These are phyloP conservation scores for Ustilago loliicola DNA, from an alignment of 1,284 basidiomycete genomes.

Conservation along the genomic window DNA sequence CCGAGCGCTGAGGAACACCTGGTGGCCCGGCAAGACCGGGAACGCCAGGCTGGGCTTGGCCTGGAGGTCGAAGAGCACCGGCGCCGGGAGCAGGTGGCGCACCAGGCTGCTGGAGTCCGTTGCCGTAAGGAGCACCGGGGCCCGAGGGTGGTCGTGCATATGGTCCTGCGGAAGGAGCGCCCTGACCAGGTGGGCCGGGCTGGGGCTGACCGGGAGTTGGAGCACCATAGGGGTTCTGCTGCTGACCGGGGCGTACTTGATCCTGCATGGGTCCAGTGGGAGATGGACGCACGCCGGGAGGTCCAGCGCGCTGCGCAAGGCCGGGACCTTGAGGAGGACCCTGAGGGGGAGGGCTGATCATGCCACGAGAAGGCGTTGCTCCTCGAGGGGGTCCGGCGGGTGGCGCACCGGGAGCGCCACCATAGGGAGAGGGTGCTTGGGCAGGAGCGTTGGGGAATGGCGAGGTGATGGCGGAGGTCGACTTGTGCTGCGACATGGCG, in stretches of 20 bases:
- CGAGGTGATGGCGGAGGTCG: constrained; percentile 76
- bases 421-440: constrained; percentile 44
- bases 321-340: constrained; percentile 43
- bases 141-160: constrained; percentile 49
- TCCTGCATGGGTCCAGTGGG: constrained; percentile 27
- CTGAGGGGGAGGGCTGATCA: constrained; percentile 66
- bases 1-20: constrained; percentile 70
- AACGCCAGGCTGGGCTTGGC: constrained; percentile 32
- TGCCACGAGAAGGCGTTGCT: constrained; percentile 69
- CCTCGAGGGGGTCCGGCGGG: constrained; percentile 66
- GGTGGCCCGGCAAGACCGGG: constrained; percentile 56
- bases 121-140: constrained; percentile 32
- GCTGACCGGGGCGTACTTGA: constrained; percentile 40
- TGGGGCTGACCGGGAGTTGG: constrained; percentile 29
- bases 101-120: constrained; percentile 36
- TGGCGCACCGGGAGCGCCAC: constrained; percentile 55
- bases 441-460: constrained; percentile 83
- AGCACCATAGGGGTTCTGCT: constrained; percentile 22
- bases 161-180: constrained; percentile 39
- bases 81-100: constrained; percentile 31
- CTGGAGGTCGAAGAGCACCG: constrained; percentile 44
- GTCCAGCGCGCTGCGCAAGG: constrained; percentile 38
- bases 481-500: constrained; percentile 56
- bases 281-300: constrained; percentile 45
- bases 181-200: constrained; percentile 47